Evolutionary conservation across 1,284 basidiomycete species (phyloP), one percentile per base, ranked within the genome.

Genomic region (Cerrena zonata): DNA sequence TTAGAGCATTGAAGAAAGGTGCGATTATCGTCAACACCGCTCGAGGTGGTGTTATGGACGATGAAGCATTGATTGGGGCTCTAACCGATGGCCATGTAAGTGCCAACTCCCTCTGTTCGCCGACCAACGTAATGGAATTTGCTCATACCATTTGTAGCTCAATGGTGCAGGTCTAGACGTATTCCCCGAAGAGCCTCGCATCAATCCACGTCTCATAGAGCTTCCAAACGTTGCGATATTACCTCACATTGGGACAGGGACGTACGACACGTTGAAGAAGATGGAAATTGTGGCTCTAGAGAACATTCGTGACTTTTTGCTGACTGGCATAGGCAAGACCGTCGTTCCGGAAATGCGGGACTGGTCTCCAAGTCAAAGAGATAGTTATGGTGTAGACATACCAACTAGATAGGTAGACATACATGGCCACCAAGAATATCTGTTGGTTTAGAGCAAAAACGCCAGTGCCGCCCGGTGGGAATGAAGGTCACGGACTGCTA

Each of bases 191-290:
- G 93, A 96, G 67, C 93, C 92, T 1, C 69, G 82, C 41, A 84
- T 95, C 48, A 90, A 94, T 66, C 86, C 88, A 1, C 79, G 83
- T 18, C 71, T 94, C 37, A 74, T 92, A 52, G 77, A 81, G 12
- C 90, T 91, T 68, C 82, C 86, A 25, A 86, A 91, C 58, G 83
- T 91, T 55, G 87, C 86, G 15, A 74, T 95, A 12, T 77, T 95
- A n/a, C 93, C 93, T 1, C 93, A 94, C 66, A 86, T 94, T 84
- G 92, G 92, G 34, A 92, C 91, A 2, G 87, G 90, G 65, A 93
- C 83, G 37, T 76, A 80, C 54, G 91, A 94, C 61, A 79, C 86
- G 2, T 88, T 91, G 64, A 79, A 80, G 58, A 80, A 81, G 68
- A 93, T 92, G 86, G 88, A 91, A 69, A 72, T 90, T 26, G 78